A percentile compares a stretch with the other conserved stretches of the same genome.
These are phyloP conservation scores for Rhizophora mangle DNA, from an alignment of 345 rosid genomes.

Conservation along the genomic window DNA sequence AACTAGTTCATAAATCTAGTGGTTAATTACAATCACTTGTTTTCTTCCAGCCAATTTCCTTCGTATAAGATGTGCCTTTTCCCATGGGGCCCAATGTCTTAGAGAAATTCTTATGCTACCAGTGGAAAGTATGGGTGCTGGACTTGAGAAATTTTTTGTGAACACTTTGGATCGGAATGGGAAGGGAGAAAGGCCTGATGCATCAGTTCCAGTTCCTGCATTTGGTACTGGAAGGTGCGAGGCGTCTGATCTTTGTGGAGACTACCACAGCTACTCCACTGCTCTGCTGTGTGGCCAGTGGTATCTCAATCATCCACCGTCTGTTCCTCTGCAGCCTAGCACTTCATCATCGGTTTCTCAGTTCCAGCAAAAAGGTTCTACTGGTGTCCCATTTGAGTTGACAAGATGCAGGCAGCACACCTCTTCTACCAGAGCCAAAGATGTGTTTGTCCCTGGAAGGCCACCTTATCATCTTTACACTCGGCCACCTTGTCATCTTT, in stretches of 20 bases:
- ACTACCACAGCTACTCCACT: conserved; percentile 39
- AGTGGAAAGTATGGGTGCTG: conserved; percentile 54
- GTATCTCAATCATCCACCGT: conserved; percentile 39
- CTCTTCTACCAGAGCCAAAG: conserved; percentile 26
- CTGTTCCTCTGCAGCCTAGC: conserved; percentile 26
- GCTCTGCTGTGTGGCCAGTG: conserved; percentile 51
- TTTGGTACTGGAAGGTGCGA: conserved; percentile 76
- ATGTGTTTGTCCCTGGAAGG: conserved; percentile 37
- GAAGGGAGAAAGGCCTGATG: conserved; percentile 77
- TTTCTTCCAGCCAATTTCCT: conserved; percentile 55
- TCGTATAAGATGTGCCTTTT: conserved; percentile 63
- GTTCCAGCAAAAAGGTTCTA: conserved; percentile 23
- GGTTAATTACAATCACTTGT: not conserved
- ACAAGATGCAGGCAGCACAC: conserved; percentile 23
- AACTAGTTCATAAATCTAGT: not conserved
- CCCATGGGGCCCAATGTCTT: conserved; percentile 54
- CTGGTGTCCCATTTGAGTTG: conserved; percentile 31
- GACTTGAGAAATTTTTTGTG: conserved; percentile 55
- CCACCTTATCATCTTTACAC: conserved; percentile 24
- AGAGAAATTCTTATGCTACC: conserved; percentile 56
- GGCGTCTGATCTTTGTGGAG: conserved; percentile 57
- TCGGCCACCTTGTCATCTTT: conserved; percentile 24
- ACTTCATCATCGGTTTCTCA: conserved; percentile 35
- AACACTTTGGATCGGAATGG: conserved; percentile 81
- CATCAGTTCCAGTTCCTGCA: conserved; percentile 56